Evolutionary conservation across 495 filamentous ascomycete genomes (phyloP), one percentile per base, ranked within the genome.

Genomic region (Melanomma pulvis-pyrius): DNA sequence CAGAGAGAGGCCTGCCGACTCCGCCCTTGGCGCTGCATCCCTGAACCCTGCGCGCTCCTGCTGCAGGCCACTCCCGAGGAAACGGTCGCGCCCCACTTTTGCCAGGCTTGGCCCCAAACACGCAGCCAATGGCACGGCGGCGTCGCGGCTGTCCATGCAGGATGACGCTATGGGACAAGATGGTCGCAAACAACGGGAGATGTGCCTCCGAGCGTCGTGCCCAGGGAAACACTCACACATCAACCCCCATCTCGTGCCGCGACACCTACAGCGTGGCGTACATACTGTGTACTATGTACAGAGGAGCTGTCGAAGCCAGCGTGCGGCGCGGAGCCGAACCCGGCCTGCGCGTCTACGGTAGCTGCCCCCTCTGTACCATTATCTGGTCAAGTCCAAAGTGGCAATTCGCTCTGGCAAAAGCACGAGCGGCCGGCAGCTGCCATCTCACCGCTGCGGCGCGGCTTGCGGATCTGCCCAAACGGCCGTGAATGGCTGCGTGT

Each of bases 401-500:
- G 55, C 55, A 58, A 58, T 25, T 25, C 32, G 19, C 19, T 22
- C 32, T 41, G 41, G 5, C 24, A 49, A 34, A 53, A 24, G 3
- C 30, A 19, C 3, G 15, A 6, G 8, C 39, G 17, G 17, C 5
- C 39, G 48, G 30, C 21, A 48, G 30, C 39, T 32, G 26, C 61
- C 53, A 58, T 58, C 53, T 63, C 61, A 58, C 61, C 53, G 53
- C 61, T 62, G 48, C 48, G 48, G 48, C 50, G 26, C 26, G 46
- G 59, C 47, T 48, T 47, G 47, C 11, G 21, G 9, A 51, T 51
- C 51, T 22, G 36, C 41, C 5, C 30, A 34, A 21, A 32, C 61
- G 22, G 61, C 50, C 24, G 52, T 65, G 61, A 65, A 39, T 65
- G 61, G 61, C 34, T 30, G 21, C 3, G 52, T 58, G 46, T 49